Percentiles rank a stretch among this genome's conserved stretches.
Evolutionary conservation across 495 filamentous ascomycete species (phyloP).

Genomic region (Amorphotheca resinae): DNA sequence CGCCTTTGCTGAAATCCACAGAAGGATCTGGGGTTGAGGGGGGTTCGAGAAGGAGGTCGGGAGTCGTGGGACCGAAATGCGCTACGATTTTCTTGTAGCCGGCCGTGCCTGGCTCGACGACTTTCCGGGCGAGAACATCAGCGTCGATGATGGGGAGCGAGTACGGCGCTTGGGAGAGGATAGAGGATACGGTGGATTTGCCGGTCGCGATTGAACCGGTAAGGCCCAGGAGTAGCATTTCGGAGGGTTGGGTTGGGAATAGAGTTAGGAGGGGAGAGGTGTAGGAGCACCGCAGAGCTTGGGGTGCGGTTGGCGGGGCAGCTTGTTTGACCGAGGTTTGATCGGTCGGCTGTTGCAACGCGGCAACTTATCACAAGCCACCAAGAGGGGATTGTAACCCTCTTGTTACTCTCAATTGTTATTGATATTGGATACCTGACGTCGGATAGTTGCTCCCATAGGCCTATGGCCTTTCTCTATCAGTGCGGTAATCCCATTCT

Average conservation of each 20-base stretch:
- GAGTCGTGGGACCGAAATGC: constrained; percentile 68
- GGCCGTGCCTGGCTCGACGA: constrained; percentile 78
- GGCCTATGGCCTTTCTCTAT: too few species aligned
- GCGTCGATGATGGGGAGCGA: constrained; percentile 89
- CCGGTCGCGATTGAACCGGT: constrained; percentile 97
- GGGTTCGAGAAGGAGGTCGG: constrained; percentile 61
- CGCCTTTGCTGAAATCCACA: constrained; percentile 37
- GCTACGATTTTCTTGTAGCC: constrained; percentile 61
- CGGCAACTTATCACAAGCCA: too few species aligned
- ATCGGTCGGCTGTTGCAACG: constrained; percentile 1
- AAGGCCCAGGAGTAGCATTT: constrained; percentile 89
- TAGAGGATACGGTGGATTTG: constrained; percentile 84
- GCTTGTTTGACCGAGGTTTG: not conserved
- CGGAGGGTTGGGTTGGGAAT: not conserved
- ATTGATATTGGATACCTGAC: too few species aligned
- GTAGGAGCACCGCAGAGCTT: not conserved
- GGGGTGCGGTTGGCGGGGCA: not conserved
- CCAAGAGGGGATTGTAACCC: too few species aligned
- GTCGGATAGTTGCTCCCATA: too few species aligned
- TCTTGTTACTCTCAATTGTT: too few species aligned
- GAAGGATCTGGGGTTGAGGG: constrained; percentile 18
- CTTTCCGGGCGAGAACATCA: constrained; percentile 78
- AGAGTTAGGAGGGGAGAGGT: not conserved
- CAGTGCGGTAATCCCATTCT: too few species aligned
- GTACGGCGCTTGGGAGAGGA: constrained; percentile 71